phyloP scores from a whole-genome alignment of 345 rosid species.

The Populus euphratica region DNA sequence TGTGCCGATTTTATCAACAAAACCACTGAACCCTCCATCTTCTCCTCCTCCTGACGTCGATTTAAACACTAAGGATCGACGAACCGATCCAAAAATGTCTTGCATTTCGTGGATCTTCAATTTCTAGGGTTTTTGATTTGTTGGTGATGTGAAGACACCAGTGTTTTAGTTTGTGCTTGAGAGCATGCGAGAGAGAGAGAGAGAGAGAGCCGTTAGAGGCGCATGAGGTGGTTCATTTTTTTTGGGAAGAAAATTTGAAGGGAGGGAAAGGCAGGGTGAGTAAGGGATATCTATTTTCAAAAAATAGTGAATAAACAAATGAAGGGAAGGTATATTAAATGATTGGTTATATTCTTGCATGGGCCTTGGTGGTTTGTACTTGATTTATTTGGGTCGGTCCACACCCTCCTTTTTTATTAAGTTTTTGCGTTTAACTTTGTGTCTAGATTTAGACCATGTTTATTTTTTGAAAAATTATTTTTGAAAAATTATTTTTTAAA shows the following conservation, averaged over 20 bases:
- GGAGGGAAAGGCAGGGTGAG: constrained; percentile 26
- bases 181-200: not conserved
- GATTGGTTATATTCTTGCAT: not conserved
- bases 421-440: too few species aligned
- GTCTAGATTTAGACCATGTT: too few species aligned
- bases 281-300: constrained; percentile 18
- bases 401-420: too few species aligned
- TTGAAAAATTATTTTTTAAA: too few species aligned
- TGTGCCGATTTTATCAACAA: constrained; percentile 30
- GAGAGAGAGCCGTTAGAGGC: constrained; percentile 21
- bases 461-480: too few species aligned
- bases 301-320: constrained; percentile 5
- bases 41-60: constrained; percentile 17
- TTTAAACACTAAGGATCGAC: constrained; percentile 33
- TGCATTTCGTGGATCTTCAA: constrained; percentile 15
- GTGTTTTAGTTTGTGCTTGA: constrained; percentile 21
- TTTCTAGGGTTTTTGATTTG: not conserved
- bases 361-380: not conserved
- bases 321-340: constrained; percentile 3
- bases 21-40: constrained; percentile 25
- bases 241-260: constrained; percentile 29
- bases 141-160: not conserved
- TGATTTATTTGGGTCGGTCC: not conserved
- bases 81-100: constrained; percentile 33
- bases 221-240: constrained; percentile 1